Evolutionary conservation across 2,329 filamentous ascomycete genomes (phyloP), one percentile per base, ranked within the genome.

Genomic region (Lasiodiplodia sp.): DNA sequence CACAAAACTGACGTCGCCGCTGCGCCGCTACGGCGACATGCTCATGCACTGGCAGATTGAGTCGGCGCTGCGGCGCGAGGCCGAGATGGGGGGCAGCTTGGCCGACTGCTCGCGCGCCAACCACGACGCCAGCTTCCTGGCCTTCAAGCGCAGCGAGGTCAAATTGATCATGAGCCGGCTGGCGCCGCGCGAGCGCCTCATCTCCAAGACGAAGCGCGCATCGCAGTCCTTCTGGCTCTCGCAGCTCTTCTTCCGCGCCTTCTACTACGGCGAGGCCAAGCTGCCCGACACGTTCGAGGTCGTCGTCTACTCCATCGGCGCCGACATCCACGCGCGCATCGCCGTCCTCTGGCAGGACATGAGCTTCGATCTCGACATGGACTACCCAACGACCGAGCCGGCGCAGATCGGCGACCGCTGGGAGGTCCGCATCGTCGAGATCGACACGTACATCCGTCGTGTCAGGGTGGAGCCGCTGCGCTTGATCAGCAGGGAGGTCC

Each of bases 11-110:
- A 90, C 88, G 0, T 88, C 85, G 73, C 88, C 88, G 1, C 80
- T 91, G 25, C 85, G 88, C 63, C 83, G 88, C 47, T 90, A 86
- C 75, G 82, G 81, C 57, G 88, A 91, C 75, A 83, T 90, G 74
- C 81, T 90, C 56, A 79, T 83, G 12, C 88, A 90, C 74, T 90
- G 88, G 83, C 88, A 91, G 72, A 88, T 90, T 57, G 87, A 90
- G 79, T 85, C 87, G 7, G 87, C 86, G 1, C 72, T 91, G 51
- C 85, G 86, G 12, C 82, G 86, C 70, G 88, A 90, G 76, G 81
- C 84, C 12, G 73, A 77, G 37, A 80, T 81, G 4, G 83, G 83
- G 16, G 75, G 77, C 23, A 79, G 74, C n/a, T 78, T 87, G 28
- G 72, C 82, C 58, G 49, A 3, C 49, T 0, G 1, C 18, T 4